Base-by-base conservation (phyloP, 1,139 yeast genomes). In the Suhomyces ambrosiae region DNA sequence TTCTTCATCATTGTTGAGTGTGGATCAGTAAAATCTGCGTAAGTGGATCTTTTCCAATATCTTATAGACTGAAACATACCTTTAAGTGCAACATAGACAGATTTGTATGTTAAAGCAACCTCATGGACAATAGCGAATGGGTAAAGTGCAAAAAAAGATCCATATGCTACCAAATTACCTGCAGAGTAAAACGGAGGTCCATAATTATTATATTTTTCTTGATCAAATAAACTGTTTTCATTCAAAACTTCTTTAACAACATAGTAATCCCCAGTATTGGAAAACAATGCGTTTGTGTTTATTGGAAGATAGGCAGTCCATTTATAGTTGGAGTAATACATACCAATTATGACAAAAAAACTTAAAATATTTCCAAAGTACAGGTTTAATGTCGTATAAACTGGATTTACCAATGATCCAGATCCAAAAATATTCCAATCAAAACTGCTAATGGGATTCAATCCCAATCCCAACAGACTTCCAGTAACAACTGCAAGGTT, bases 181-280 rank as follows among this genome's bases (percentile, higher is more conserved):
- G 73, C 71, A 1, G 67, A 44, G 38, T 65, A 67, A 45, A 55
- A 68, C 32, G 73, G 71, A 2, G 80, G 80, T 1, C 76, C 48
- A 56, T 50, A n/a, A 41, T 58, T 45, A n/a, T 49, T 38, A 32
- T 53, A 52, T 36, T 48, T 48, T 9, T 32, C 40, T 7, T 48
- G 30, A 32, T 50, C 53, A 23, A 53, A 48, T 31, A 45, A 35
- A 18, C 42, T 41, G 6, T 37, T 23, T 7, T 34, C 38, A 23
- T 46, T 22, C 5, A 53, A 37, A 14, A 52, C 37, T 8, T 24
- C 28, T 7, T 26, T 33, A 11, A 52, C 53, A 7, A 30, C 17
- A 34, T 50, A 53, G 3, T 15, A 27, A 2, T 37, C 37, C 1
- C 57, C 56, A 2, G 31, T 45, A 35, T 52, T 53, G 22, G 44